Percentiles rank a stretch among this genome's conserved stretches.
Conservation (phyloP, 345 rosid genomes). For the Lepidium africanum region DNA sequence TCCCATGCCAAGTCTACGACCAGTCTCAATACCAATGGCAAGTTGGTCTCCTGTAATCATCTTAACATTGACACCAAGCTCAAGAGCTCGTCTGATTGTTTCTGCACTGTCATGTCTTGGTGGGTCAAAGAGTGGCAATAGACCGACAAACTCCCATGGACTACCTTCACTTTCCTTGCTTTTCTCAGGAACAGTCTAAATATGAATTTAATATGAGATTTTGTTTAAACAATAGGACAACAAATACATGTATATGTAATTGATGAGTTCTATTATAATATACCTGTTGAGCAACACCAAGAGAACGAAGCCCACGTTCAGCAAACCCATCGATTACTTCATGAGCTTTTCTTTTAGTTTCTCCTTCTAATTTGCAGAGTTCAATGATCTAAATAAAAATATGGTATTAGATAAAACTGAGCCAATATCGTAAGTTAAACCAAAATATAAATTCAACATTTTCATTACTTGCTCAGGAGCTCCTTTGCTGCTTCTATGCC, state of each 20-base stretch:
- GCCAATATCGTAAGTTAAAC: background rate
- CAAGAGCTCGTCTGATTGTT: slow-evolving; percentile 71
- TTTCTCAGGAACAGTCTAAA: slow-evolving; percentile 62
- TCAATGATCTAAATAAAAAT: slow-evolving; percentile 49
- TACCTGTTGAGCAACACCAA: slow-evolving; percentile 73
- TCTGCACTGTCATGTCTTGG: slow-evolving; percentile 86
- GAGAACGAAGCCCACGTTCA: slow-evolving; percentile 78
- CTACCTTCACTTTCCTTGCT: slow-evolving; percentile 63
- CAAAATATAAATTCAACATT: background rate
- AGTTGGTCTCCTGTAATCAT: slow-evolving; percentile 93
- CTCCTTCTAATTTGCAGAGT: slow-evolving; percentile 63
- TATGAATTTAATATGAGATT: background rate
- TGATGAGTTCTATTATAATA: background rate
- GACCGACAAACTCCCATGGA: slow-evolving; percentile 91
- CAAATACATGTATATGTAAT: background rate
- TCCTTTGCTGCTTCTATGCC: slow-evolving; percentile 88
- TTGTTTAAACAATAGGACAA: background rate
- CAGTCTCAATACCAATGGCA: slow-evolving; percentile 82
- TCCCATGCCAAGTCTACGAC: slow-evolving; percentile 88
- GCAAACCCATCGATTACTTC: slow-evolving; percentile 61
- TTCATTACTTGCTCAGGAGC: slow-evolving; percentile 80
- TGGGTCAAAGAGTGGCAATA: slow-evolving; percentile 88
- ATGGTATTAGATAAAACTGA: background rate
- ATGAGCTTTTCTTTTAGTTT: slow-evolving; percentile 40
- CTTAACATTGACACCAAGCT: slow-evolving; percentile 77